Evolutionary conservation across 2,329 filamentous ascomycete genomes (phyloP).

Genomic region (Magnaporthiopsis rhizophila): DNA sequence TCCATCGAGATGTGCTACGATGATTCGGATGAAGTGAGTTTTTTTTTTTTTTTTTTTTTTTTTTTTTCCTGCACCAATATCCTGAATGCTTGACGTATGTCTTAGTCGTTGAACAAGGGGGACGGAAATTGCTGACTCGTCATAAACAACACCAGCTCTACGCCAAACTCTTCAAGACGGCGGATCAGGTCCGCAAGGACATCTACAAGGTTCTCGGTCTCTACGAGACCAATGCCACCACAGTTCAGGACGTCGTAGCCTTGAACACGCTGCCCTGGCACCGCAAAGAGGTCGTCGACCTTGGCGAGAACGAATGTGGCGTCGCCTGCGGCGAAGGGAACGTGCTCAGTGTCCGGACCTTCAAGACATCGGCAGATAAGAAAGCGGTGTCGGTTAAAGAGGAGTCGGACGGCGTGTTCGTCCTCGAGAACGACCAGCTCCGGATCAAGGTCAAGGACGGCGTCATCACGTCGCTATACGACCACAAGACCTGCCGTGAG

Average conservation of each 20-base stretch:
- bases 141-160: conserved; percentile 51
- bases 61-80: neutral
- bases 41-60: neutral
- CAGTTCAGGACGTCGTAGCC: conserved; percentile 34
- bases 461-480: conserved; percentile 76
- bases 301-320: conserved; percentile 45
- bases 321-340: conserved; percentile 50
- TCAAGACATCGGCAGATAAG: conserved; percentile 36
- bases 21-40: conserved; percentile 70
- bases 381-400: conserved; percentile 45
- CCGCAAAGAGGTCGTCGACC: conserved; percentile 63
- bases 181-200: conserved; percentile 61
- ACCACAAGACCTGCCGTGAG: conserved; percentile 65
- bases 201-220: conserved; percentile 62
- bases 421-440: conserved; percentile 72
- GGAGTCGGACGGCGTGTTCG: conserved; percentile 55
- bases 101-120: neutral
- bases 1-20: conserved; percentile 98
- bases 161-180: conserved; percentile 70
- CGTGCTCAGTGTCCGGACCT: conserved; percentile 40
- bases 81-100: neutral
- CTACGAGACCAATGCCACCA: conserved; percentile 19
- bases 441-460: conserved; percentile 66
- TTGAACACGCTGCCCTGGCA: conserved; percentile 86
- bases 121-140: conserved; percentile 16